A percentile compares a stretch with the other conserved stretches of the same genome.
Evolutionary conservation across 192 early-diverging fungal genomes (phyloP).

Genomic region (Borealophlyctis nickersoniae): DNA sequence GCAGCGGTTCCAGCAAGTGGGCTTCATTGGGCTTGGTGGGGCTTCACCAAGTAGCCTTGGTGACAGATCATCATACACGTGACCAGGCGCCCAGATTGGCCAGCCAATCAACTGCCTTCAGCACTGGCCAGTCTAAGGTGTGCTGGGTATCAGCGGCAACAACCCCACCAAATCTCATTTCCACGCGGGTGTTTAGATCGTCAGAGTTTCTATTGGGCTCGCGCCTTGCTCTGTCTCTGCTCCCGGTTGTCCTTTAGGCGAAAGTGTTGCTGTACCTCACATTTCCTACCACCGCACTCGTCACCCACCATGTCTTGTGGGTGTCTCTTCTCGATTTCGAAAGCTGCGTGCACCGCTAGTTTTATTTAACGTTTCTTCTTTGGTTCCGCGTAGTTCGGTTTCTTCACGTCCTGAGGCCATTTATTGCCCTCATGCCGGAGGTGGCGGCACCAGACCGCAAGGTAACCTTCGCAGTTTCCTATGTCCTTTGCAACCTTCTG

Average conservation of each 20-base stretch:
- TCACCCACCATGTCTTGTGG: background rate
- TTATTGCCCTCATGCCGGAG: slow-evolving; percentile 98
- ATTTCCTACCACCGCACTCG: background rate
- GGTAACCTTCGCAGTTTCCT: slow-evolving; percentile 44
- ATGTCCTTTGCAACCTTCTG: no score
- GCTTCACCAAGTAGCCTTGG: background rate
- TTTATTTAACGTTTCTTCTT: background rate
- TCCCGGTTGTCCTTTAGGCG: background rate
- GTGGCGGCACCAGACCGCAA: slow-evolving; percentile 95
- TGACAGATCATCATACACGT: background rate
- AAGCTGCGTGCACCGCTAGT: background rate
- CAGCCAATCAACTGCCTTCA: background rate
- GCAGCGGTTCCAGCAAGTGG: background rate
- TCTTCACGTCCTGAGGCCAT: slow-evolving; percentile 93
- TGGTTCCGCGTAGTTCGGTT: slow-evolving; percentile 70
- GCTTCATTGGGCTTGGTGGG: background rate
- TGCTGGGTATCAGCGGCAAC: background rate
- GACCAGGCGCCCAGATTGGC: background rate
- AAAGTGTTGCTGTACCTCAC: background rate
- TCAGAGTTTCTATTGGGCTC: background rate
- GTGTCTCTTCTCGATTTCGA: background rate
- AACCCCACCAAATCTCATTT: background rate
- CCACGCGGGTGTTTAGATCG: no score
- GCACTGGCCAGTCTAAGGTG: background rate
- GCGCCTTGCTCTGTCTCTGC: background rate